Percentiles rank a stretch among this genome's conserved stretches.
Conservation (phyloP, 164 flowering plant genomes). For the Paratinospora sagittata region DNA sequence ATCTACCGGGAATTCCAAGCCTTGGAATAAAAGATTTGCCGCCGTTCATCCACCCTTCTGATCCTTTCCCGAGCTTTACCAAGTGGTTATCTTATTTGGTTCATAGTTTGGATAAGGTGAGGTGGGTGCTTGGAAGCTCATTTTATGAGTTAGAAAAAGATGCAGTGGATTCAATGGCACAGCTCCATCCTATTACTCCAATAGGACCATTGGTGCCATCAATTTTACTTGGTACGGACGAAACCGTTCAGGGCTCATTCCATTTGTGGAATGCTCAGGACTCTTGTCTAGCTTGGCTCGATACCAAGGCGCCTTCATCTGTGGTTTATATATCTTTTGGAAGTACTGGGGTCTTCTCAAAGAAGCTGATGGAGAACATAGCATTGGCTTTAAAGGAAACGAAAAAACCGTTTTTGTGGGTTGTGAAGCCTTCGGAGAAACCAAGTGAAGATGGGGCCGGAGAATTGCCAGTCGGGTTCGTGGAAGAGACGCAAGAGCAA, state of each 20-base stretch:
- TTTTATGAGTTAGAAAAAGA: conserved; percentile 64
- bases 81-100: conserved; percentile 30
- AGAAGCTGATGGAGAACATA: conserved; percentile 55
- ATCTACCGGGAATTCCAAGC: conserved; percentile 51
- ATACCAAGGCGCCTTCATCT: conserved; percentile 33
- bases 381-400: conserved; percentile 42
- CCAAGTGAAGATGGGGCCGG: background rate
- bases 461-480: conserved; percentile 46
- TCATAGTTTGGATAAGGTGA: conserved; percentile 43
- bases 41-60: conserved; percentile 47
- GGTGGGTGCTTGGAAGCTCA: conserved; percentile 59
- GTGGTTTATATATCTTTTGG: conserved; percentile 71
- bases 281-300: conserved; percentile 53
- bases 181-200: conserved; percentile 29
- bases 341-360: conserved; percentile 31
- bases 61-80: conserved; percentile 30
- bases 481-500: conserved; percentile 37
- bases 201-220: conserved; percentile 56
- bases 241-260: conserved; percentile 19
- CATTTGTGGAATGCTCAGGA: conserved; percentile 44
- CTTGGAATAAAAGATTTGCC: conserved; percentile 61
- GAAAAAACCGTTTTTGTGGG: conserved; percentile 54
- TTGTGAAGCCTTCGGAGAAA: conserved; percentile 32
- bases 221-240: background rate
- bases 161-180: conserved; percentile 32